These are phyloP conservation scores for Cynanchum wilfordii DNA, from an alignment of 257 asterid species.

Conservation along the genomic window DNA sequence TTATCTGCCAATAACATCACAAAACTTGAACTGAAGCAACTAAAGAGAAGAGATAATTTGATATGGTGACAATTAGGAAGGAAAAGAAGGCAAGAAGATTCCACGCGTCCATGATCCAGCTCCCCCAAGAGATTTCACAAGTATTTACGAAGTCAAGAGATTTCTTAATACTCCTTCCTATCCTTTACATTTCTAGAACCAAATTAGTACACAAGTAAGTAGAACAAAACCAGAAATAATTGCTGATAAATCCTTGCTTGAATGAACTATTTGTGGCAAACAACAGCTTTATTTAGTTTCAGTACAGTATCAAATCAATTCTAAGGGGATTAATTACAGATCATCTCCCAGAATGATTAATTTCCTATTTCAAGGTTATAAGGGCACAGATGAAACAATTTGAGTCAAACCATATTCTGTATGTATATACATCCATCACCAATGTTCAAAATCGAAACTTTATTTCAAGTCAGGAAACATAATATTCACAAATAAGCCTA, in stretches of 20 bases:
- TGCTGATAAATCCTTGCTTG: neutral
- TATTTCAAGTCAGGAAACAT: neutral
- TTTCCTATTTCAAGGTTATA: neutral
- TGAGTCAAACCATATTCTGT: neutral
- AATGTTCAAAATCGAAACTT: neutral
- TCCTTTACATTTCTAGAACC: neutral
- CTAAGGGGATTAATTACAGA: no score
- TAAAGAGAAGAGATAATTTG: neutral
- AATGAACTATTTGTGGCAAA: neutral
- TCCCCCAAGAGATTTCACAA: neutral
- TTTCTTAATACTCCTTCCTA: neutral
- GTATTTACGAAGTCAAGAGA: neutral
- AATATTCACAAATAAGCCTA: constrained; percentile 6
- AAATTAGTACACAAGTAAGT: neutral
- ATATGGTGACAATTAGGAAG: neutral
- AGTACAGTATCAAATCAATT: neutral
- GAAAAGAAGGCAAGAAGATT: neutral
- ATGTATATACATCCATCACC: neutral
- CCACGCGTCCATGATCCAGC: neutral
- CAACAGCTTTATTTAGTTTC: neutral
- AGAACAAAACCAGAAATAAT: neutral
- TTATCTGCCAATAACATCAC: neutral
- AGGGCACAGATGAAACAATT: neutral
- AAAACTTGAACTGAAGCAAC: neutral
- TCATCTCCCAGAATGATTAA: neutral